phyloP scores from a whole-genome alignment of 768 basidiomycete species.

The Phlebiopsis gigantea region DNA sequence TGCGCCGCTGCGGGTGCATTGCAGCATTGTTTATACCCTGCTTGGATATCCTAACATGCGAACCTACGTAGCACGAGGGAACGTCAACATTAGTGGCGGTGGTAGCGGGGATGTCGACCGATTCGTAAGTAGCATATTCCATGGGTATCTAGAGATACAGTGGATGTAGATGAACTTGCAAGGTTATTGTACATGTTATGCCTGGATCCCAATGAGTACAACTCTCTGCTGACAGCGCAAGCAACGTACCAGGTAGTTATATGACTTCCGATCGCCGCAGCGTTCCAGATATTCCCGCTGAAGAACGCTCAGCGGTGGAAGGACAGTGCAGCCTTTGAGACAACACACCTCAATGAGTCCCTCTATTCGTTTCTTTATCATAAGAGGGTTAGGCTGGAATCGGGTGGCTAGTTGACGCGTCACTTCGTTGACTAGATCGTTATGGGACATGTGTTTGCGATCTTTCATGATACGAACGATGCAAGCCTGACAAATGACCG shows the following conservation, averaged over 20 bases:
- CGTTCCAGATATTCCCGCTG: conserved; percentile 95
- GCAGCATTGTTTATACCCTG: not conserved
- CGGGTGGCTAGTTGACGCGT: conserved; percentile 78
- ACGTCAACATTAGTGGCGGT: too few relatives aligned
- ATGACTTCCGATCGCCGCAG: conserved; percentile 81
- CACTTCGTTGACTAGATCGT: conserved; percentile 86
- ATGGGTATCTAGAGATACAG: not conserved
- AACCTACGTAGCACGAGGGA: too few relatives aligned
- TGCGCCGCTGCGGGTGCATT: not conserved
- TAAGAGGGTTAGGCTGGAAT: conserved; percentile 80
- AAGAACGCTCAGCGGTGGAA: not conserved
- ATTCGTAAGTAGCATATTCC: not conserved
- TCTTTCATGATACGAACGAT: conserved; percentile 98
- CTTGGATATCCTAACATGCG: too few relatives aligned
- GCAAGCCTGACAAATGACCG: conserved; percentile 63
- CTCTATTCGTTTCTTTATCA: conserved; percentile 93
- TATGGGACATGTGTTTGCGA: conserved; percentile 83
- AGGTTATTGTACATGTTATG: conserved; percentile 1
- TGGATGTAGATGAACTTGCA: not conserved
- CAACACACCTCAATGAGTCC: conserved; percentile 85
- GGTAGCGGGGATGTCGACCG: too few relatives aligned
- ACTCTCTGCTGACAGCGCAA: too few relatives aligned
- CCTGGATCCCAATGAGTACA: not conserved
- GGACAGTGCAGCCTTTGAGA: not conserved
- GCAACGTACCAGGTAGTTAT: conserved; percentile 62